phyloP scores from a whole-genome alignment of 345 rosid species.

The Acer negundo region DNA sequence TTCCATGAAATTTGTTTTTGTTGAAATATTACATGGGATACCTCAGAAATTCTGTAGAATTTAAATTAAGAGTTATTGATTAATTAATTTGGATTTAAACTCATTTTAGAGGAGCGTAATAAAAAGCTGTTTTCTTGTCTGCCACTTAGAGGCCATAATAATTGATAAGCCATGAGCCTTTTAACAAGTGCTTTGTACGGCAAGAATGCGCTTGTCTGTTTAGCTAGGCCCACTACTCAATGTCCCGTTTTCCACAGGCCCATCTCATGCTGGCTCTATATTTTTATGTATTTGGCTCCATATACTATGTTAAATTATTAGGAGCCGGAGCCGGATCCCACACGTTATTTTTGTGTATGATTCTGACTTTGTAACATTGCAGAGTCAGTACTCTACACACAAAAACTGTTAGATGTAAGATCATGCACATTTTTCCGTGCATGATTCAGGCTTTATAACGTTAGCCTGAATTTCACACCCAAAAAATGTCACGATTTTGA shows the following conservation, averaged over 20 bases:
- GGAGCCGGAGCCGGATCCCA: no score
- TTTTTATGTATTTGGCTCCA: not conserved
- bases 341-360: no score
- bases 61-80: not conserved
- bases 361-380: no score
- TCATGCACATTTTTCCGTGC: no score
- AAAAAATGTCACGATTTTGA: no score
- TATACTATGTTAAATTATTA: no score
- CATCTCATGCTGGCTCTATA: not conserved
- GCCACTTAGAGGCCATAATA: constrained; percentile 1
- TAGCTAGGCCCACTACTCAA: not conserved
- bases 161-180: not conserved
- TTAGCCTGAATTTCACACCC: no score
- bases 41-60: not conserved
- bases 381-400: no score
- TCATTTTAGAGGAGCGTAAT: not conserved
- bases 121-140: not conserved
- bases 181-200: not conserved
- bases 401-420: no score
- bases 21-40: no score
- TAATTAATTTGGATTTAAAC: not conserved
- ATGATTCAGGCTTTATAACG: no score
- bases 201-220: not conserved
- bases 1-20: not conserved
- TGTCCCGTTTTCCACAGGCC: not conserved